Evolutionary conservation across 257 asterid species (phyloP).

Genomic region (Fraxinus anomala): DNA sequence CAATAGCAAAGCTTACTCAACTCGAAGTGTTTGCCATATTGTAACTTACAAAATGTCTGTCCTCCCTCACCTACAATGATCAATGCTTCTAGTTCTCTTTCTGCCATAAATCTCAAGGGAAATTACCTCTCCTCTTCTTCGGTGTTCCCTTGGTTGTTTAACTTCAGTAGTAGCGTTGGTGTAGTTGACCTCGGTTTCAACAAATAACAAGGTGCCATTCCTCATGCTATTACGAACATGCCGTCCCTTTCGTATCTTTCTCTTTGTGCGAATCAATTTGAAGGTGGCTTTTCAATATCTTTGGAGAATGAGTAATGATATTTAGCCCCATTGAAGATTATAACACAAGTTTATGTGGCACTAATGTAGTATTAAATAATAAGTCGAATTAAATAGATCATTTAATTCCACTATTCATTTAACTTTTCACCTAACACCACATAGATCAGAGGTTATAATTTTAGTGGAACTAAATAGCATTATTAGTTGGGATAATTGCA

Average conservation of each 20-base stretch:
- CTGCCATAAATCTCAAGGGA: conserved; percentile 10
- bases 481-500: too few species aligned
- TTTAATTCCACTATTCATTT: too few species aligned
- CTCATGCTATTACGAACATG: background rate
- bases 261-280: background rate
- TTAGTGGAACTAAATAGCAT: too few species aligned
- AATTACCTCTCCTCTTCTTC: background rate
- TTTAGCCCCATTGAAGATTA: too few species aligned
- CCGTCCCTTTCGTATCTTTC: background rate
- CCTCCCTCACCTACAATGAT: background rate
- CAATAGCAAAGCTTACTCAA: conserved; percentile 8
- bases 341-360: too few species aligned
- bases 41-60: background rate
- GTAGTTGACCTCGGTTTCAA: background rate
- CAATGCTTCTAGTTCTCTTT: conserved; percentile 8
- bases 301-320: background rate
- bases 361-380: too few species aligned
- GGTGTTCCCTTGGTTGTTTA: conserved; percentile 18
- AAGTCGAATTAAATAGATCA: too few species aligned
- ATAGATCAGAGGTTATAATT: too few species aligned
- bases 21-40: background rate
- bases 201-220: background rate
- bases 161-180: conserved; percentile 12
- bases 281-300: background rate
- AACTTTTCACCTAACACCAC: too few species aligned